These are phyloP conservation scores for Primulina huaijiensis DNA, from an alignment of 257 asterid genomes.

Conservation along the genomic window DNA sequence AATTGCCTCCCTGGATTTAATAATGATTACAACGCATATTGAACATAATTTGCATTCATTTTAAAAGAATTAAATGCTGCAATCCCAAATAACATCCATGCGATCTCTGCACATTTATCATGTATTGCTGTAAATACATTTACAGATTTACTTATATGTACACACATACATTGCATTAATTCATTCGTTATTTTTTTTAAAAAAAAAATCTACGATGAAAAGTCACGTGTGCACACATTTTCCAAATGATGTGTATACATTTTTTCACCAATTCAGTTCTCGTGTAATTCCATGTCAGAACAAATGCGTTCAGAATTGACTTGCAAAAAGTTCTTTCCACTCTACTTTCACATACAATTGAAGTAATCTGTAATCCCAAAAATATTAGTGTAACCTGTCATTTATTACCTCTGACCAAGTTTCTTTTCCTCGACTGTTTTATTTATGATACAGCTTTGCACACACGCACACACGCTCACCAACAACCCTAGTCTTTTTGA, in stretches of 20 bases:
- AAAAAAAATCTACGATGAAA: too few species aligned
- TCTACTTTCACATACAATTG: neutral
- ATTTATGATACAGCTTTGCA: neutral
- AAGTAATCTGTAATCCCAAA: neutral
- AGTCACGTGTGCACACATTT: neutral
- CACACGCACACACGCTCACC: neutral
- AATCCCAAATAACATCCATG: neutral
- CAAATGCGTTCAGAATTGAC: neutral
- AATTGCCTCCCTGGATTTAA: neutral
- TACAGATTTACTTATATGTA: too few species aligned
- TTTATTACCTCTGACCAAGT: neutral
- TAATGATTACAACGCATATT: too few species aligned
- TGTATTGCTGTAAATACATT: neutral
- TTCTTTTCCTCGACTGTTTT: neutral
- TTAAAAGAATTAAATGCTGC: too few species aligned
- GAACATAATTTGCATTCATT: neutral
- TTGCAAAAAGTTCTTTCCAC: neutral
- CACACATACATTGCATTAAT: neutral
- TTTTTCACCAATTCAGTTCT: neutral
- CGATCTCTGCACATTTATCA: neutral
- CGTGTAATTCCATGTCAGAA: neutral
- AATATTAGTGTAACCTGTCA: neutral
- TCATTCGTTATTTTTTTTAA: neutral
- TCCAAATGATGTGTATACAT: neutral
- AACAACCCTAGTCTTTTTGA: neutral